These are phyloP conservation scores for Aspergillus bertholletiae DNA, from an alignment of 495 filamentous ascomycete species.

Conservation along the genomic window DNA sequence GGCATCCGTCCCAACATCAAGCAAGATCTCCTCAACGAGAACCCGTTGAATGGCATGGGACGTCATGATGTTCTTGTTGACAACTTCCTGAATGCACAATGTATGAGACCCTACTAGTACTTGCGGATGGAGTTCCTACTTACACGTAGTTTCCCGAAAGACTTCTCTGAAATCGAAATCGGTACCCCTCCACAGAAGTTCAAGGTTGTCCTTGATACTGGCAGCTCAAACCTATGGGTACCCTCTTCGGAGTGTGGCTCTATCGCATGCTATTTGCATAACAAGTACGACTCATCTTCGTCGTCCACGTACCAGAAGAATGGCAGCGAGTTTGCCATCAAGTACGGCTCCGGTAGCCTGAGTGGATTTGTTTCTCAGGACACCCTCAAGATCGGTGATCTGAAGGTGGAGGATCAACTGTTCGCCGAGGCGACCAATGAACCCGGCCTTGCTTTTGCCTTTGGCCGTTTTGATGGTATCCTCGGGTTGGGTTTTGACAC, in stretches of 20 bases:
- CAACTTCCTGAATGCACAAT: slow-evolving; percentile 99
- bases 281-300: slow-evolving; percentile 86
- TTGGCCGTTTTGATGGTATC: slow-evolving; percentile 97
- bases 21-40: slow-evolving; percentile 72
- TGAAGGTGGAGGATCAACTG: slow-evolving; percentile 79
- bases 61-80: slow-evolving; percentile 83
- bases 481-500: slow-evolving; percentile 91
- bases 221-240: slow-evolving; percentile 99
- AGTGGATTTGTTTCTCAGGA: slow-evolving; percentile 94
- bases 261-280: slow-evolving; percentile 97
- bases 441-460: slow-evolving; percentile 95
- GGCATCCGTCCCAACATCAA: slow-evolving; percentile 70
- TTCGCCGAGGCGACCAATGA: slow-evolving; percentile 95
- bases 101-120: slow-evolving; percentile 50
- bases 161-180: slow-evolving; percentile 94
- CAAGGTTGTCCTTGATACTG: slow-evolving; percentile 98
- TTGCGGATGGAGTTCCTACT: background rate
- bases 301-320: slow-evolving; percentile 95
- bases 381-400: slow-evolving; percentile 78
- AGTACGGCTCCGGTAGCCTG: slow-evolving; percentile 92
- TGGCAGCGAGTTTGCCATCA: slow-evolving; percentile 87
- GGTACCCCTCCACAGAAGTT: slow-evolving; percentile 91
- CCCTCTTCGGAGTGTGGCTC: slow-evolving; percentile 86
- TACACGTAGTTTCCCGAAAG: slow-evolving; percentile 38
- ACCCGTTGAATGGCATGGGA: slow-evolving; percentile 59